phyloP scores from a whole-genome alignment of 176 grass and related monocot species.

The Tillandsia leiboldiana region DNA sequence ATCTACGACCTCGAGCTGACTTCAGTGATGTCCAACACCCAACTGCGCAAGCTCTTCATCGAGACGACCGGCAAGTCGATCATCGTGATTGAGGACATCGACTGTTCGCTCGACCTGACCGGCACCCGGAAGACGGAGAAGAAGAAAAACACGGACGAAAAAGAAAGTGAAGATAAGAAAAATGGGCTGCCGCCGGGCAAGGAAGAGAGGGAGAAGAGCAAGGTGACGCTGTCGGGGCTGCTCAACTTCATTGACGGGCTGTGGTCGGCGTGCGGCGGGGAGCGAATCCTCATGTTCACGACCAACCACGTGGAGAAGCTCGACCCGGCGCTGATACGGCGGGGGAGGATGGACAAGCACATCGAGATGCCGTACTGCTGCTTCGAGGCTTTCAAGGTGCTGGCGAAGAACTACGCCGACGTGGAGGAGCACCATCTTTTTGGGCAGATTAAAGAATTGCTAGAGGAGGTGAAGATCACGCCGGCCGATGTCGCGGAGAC shows the following conservation, averaged over 20 bases:
- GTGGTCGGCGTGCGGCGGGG: conserved; percentile 16
- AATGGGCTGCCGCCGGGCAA: no score
- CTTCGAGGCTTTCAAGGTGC: conserved; percentile 14
- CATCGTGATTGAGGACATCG: conserved; percentile 13
- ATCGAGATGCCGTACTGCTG: conserved; percentile 5
- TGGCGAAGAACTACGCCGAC: conserved; percentile 14
- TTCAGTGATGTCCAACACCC: conserved; percentile 1
- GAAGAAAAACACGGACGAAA: neutral
- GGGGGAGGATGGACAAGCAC: conserved; percentile 18
- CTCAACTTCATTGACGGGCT: conserved; percentile 19
- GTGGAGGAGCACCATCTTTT: conserved; percentile 21
- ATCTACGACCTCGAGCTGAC: neutral
- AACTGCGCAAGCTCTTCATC: conserved; percentile 10
- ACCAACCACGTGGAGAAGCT: conserved; percentile 11
- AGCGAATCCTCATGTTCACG: conserved; percentile 13
- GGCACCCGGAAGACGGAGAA: no score
- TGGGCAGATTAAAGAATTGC: neutral
- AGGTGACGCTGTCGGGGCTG: conserved; percentile 9
- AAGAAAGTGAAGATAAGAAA: no score
- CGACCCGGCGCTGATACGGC: conserved; percentile 10
- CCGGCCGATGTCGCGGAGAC: conserved; percentile 28
- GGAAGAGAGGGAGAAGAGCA: neutral
- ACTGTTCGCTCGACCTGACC: neutral
- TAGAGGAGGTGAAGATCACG: conserved; percentile 16
- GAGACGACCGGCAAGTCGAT: conserved; percentile 16